Evolutionary conservation across 2,329 filamentous ascomycete genomes (phyloP), one percentile per base, ranked within the genome.

Genomic region (Penicillium carneum): DNA sequence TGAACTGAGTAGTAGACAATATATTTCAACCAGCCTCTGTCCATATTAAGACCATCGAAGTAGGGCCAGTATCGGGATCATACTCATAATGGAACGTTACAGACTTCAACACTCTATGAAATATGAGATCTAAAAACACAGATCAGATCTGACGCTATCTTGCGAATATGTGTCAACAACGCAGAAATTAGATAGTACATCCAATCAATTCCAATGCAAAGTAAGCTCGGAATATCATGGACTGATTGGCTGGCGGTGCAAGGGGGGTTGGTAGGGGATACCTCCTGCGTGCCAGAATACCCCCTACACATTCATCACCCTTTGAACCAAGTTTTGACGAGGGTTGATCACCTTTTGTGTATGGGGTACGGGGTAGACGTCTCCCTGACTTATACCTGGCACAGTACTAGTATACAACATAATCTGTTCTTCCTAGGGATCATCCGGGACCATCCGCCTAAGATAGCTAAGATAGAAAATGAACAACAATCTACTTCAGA

Each of bases 221-320:
- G 26, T 18, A 46, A 34, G 31, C 41, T 20, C n/a, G 26, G 23
- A 42, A 20, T 26, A 39, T 31, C 10, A 4, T 31, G 20, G 10
- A 14, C 16, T 18, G 34, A 36, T 47, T 26, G 18, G 36, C 14
- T 34, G 20, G 20, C 18, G 3, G 33, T 51, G 54, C 57, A 65
- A 63, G 63, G 63, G 61, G 51, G 57, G 46, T 61, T 63, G 46
- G 42, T 12, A 47, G n/a, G 45, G 61, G 53, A 57, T 59, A 45
- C 20, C 20, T 56, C 39, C 39, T 39, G 43, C 63, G 45, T 63
- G 34, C 63, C 57, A 39, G 58, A 14, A 31, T 39, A 43, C 8
- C 53, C 52, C 57, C 33, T 14, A 36, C 3, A 39, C 18, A 41
- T 20, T 31, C 23, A 34, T 39, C 39, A 8, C 41, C 54, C 36